phyloP scores from a whole-genome alignment of 2,329 filamentous ascomycete genomes.

The Epichloe glyceriae region DNA sequence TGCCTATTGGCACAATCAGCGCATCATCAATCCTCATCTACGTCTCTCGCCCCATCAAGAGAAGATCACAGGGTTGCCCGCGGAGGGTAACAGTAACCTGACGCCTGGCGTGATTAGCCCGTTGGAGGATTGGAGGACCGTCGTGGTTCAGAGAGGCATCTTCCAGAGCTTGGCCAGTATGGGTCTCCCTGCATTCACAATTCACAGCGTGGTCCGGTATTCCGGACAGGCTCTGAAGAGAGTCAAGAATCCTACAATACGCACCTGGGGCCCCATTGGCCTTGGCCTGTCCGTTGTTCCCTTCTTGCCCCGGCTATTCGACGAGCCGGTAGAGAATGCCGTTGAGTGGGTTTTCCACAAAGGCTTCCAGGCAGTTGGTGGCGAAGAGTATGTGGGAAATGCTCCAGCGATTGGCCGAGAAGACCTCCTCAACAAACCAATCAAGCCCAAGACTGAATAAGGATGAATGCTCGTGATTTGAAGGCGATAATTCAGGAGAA shows the following conservation, averaged over 20 bases:
- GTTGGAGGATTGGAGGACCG: conserved; percentile 78
- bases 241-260: conserved; percentile 57
- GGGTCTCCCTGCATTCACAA: conserved; percentile 87
- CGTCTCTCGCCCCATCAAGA: conserved; percentile 38
- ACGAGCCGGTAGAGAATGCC: conserved; percentile 82
- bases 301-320: conserved; percentile 72
- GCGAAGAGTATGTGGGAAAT: conserved; percentile 40
- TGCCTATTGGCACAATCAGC: conserved; percentile 78
- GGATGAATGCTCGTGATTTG: background rate
- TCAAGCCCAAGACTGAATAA: conserved; percentile 34
- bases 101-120: conserved; percentile 42
- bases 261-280: conserved; percentile 86
- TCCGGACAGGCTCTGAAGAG: conserved; percentile 77
- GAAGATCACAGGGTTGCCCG: conserved; percentile 32
- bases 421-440: conserved; percentile 25
- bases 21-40: conserved; percentile 53
- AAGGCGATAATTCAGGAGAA: conserved; percentile 4
- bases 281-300: conserved; percentile 68
- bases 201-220: conserved; percentile 85
- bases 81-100: conserved; percentile 16
- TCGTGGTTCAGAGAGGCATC: conserved; percentile 81
- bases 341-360: conserved; percentile 86
- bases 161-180: conserved; percentile 89
- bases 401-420: conserved; percentile 40
- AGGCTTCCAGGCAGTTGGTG: conserved; percentile 62